These are phyloP conservation scores for Leishmania arabica DNA, from an alignment of 208 protist genomes.

Conservation along the genomic window DNA sequence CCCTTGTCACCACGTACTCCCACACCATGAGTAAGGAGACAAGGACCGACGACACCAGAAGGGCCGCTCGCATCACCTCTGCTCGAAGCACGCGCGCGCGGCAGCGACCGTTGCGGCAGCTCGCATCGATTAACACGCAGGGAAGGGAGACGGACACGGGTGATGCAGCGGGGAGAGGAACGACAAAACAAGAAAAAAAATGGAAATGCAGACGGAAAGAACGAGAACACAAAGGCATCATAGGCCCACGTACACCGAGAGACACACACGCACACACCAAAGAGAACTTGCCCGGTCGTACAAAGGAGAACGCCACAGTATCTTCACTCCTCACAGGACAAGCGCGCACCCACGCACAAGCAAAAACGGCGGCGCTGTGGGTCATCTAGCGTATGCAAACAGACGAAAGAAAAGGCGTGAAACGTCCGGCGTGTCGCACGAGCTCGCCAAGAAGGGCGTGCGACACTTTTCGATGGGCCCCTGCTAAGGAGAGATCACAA, in stretches of 20 bases:
- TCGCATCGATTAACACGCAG: neutral
- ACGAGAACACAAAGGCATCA: neutral
- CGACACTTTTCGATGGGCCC: neutral
- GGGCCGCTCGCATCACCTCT: neutral
- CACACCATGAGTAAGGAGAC: neutral
- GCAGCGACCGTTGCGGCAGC: neutral
- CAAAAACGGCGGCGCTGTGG: neutral
- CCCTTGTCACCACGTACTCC: neutral
- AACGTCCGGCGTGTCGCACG: neutral
- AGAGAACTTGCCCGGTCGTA: neutral
- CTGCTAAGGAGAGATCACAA: neutral
- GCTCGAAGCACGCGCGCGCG: neutral
- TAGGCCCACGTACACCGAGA: neutral
- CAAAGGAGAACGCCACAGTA: neutral
- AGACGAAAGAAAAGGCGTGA: neutral
- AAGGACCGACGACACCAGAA: neutral
- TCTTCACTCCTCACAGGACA: neutral
- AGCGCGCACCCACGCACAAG: neutral
- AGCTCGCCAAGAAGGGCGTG: neutral
- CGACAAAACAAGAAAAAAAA: neutral
- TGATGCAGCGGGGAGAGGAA: neutral
- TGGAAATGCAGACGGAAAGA: neutral
- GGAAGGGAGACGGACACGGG: neutral
- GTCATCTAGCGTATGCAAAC: neutral
- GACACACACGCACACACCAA: neutral